Conservation (phyloP, 345 rosid genomes). For the Cardamine chenopodiifolia region DNA sequence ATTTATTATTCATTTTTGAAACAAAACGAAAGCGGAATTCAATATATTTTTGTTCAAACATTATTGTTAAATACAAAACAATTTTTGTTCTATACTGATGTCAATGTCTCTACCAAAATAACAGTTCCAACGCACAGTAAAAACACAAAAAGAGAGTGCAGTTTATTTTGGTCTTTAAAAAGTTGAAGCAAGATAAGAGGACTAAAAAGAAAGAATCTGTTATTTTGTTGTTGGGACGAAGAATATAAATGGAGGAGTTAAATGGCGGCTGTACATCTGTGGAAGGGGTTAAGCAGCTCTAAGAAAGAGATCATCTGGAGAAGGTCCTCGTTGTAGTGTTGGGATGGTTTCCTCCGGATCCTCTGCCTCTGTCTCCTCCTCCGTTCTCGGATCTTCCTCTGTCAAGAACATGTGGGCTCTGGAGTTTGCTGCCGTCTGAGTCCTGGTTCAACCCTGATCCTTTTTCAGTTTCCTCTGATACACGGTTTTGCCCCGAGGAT, state of each 20-base stretch:
- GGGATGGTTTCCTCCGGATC: slow-evolving; percentile 40
- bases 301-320: slow-evolving; percentile 43
- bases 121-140: slow-evolving; percentile 25
- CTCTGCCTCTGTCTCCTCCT: slow-evolving; percentile 49
- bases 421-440: slow-evolving; percentile 8
- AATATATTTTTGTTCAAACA: slow-evolving; percentile 17
- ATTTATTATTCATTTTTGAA: slow-evolving; percentile 17
- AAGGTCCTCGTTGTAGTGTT: slow-evolving; percentile 39
- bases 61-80: slow-evolving; percentile 24
- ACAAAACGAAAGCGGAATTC: neutral
- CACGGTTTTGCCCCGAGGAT: slow-evolving; percentile 10
- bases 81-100: slow-evolving; percentile 23
- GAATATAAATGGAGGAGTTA: slow-evolving; percentile 28
- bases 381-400: slow-evolving; percentile 53
- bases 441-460: slow-evolving; percentile 27
- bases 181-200: slow-evolving; percentile 15
- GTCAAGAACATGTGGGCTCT: slow-evolving; percentile 37
- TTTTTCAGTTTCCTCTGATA: slow-evolving; percentile 25
- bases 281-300: slow-evolving; percentile 24
- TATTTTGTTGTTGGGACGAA: slow-evolving; percentile 12
- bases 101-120: slow-evolving; percentile 34
- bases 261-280: slow-evolving; percentile 39
- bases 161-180: slow-evolving; percentile 15
- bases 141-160: neutral
- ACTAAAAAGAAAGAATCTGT: slow-evolving; percentile 41